Conservation (phyloP, 129 eudicot genomes). For the Escallonia herrerae region DNA sequence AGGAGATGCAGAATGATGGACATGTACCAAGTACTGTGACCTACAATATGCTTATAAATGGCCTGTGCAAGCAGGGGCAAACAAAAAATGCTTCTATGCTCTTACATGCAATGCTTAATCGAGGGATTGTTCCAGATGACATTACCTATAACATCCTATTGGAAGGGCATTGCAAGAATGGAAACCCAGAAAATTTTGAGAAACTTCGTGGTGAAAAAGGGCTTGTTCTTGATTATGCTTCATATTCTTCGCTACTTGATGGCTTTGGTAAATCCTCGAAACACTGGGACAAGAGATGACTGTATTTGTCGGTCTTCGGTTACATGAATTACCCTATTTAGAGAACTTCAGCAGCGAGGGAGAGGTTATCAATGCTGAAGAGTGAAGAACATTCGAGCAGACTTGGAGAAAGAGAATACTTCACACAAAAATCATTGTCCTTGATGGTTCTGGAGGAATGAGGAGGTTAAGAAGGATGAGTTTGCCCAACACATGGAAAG, state of each 20-base stretch:
- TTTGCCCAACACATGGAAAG: too few species aligned
- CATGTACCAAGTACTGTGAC: slow-evolving; percentile 46
- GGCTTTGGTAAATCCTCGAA: slow-evolving; percentile 27
- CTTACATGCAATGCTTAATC: slow-evolving; percentile 64
- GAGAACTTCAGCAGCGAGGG: too few species aligned
- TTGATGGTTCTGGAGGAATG: too few species aligned
- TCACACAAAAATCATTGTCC: too few species aligned
- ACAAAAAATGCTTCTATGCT: slow-evolving; percentile 70
- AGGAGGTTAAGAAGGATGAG: too few species aligned
- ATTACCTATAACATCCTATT: slow-evolving; percentile 65
- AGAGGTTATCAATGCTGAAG: too few species aligned
- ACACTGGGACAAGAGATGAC: slow-evolving; percentile 17
- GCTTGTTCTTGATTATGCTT: slow-evolving; percentile 60
- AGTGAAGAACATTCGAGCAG: too few species aligned
- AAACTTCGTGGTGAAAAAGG: slow-evolving; percentile 66
- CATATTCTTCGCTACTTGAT: slow-evolving; percentile 48
- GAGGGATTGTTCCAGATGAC: slow-evolving; percentile 74
- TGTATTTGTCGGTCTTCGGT: not conserved
- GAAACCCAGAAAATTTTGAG: slow-evolving; percentile 34
- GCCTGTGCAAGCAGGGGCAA: slow-evolving; percentile 70
- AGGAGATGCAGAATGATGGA: slow-evolving; percentile 70
- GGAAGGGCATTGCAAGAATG: slow-evolving; percentile 66
- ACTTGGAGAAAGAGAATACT: too few species aligned
- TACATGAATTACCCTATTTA: too few species aligned
- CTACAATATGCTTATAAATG: slow-evolving; percentile 71